Evolutionary conservation across 176 grass and related monocot species (phyloP).

Genomic region (Bonia amplexicaulis): DNA sequence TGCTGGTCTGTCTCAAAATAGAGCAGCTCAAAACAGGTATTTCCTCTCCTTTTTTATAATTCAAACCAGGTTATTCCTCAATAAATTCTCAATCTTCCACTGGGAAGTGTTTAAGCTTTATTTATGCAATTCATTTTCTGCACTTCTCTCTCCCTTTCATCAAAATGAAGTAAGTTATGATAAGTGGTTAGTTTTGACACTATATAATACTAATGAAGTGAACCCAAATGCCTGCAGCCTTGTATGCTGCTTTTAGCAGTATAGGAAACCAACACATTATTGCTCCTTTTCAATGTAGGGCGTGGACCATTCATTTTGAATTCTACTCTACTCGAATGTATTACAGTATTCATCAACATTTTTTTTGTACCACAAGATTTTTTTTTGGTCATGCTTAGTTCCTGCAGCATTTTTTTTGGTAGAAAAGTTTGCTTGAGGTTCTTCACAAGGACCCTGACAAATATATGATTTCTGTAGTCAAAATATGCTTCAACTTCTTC

Average conservation of each 20-base stretch:
- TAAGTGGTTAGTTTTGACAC: not conserved
- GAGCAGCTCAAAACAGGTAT: conserved; percentile 75
- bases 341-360: conserved; percentile 4
- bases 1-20: conserved; percentile 58
- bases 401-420: conserved; percentile 14
- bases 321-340: not conserved
- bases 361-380: not conserved
- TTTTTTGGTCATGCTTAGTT: not conserved
- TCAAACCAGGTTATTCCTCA: not conserved
- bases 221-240: not conserved
- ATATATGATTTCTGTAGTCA: conserved; percentile 67
- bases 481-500: conserved; percentile 94
- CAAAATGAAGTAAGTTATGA: not conserved
- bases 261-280: not conserved
- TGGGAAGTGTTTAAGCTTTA: not conserved
- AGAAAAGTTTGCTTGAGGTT: conserved; percentile 50
- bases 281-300: conserved; percentile 6
- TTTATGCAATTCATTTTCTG: not conserved
- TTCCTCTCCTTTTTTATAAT: not conserved
- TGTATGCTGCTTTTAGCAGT: not conserved
- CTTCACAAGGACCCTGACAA: conserved; percentile 42
- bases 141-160: not conserved
- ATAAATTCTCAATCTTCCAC: not conserved
- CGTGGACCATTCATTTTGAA: not conserved
- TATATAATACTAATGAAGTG: not conserved